Evolutionary conservation across 2,329 filamentous ascomycete genomes (phyloP), one percentile per base, ranked within the genome.

Genomic region (Pseudopithomyces maydicus): DNA sequence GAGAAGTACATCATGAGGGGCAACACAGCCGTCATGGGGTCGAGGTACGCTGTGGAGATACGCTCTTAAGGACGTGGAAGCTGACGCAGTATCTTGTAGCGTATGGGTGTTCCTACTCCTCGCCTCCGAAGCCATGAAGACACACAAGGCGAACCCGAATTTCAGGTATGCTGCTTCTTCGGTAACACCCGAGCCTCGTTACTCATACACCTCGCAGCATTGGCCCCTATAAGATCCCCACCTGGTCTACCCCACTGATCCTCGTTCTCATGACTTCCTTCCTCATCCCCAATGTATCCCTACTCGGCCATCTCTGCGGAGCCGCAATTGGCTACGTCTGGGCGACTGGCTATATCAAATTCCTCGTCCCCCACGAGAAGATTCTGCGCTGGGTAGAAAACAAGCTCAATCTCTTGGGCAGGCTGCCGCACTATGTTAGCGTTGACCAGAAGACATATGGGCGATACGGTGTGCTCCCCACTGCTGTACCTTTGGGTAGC

Each of bases 381-480:
- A 85, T 90, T 26, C 81, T 98, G 54, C 85, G 92, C 63, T 98
- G 90, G 88, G 84, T 97, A 54, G 95, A 99, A 78, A 86, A 85
- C 17, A 96, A 94, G 73, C 79, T 98, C 57, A 95, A 96, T 70
- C 82, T 98, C 10, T 82, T 97, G 20, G 90, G 88, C 19, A 84
- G 92, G 57, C 78, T 98, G 23, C 94, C 94, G 43, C 91, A 96
- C 77, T 98, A 97, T 70, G 90, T 98, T 46, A 96, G 91, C 55
- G 88, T 97, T 15, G 94, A 98, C 71, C 93, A 97, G 77, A 97
- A 97, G 82, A 97, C 91, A 6, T 97, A 94, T 70, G 94, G 94
- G 7, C 85, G 94, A 52, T 97, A 96, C 68, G 94, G 94, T 1
- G 90, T 97, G 14, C 80, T 98, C 55, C 94, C 93, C 3, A 72